phyloP scores from a whole-genome alignment of 2,329 filamentous ascomycete species.

The Coniochaeta pulveracea region DNA sequence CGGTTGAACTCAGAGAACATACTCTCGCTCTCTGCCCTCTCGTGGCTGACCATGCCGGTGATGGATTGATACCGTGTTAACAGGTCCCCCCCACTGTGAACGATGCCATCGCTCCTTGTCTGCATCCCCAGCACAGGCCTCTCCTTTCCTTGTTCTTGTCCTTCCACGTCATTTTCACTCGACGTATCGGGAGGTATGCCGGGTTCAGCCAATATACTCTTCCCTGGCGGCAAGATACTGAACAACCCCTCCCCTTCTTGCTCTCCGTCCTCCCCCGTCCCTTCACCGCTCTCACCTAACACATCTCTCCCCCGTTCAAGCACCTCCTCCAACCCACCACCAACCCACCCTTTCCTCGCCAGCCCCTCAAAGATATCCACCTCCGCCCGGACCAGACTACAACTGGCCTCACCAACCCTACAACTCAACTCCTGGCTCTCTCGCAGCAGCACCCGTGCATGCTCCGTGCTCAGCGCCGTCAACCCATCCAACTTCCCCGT shows the following conservation, averaged over 20 bases:
- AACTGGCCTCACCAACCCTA: slow-evolving; percentile 51
- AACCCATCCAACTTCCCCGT: slow-evolving; percentile 52
- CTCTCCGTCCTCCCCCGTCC: slow-evolving; percentile 19
- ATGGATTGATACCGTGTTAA: slow-evolving; percentile 54
- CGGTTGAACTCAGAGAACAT: slow-evolving; percentile 45
- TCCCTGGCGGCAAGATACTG: slow-evolving; percentile 52
- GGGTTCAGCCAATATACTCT: too few relatives aligned
- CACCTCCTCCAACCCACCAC: slow-evolving; percentile 54
- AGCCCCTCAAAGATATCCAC: slow-evolving; percentile 59
- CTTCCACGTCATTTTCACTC: slow-evolving; percentile 15
- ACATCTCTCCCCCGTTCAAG: slow-evolving; percentile 53
- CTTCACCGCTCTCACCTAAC: slow-evolving; percentile 13
- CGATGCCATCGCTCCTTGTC: slow-evolving; percentile 34
- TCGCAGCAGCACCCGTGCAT: slow-evolving; percentile 46
- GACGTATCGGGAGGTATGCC: slow-evolving; percentile 46
- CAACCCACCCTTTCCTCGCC: slow-evolving; percentile 56
- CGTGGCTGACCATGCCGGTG: slow-evolving; percentile 29
- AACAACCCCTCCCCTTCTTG: slow-evolving; percentile 41
- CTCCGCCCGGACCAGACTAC: slow-evolving; percentile 54
- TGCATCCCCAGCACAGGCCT: too few relatives aligned
- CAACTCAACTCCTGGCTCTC: slow-evolving; percentile 55
- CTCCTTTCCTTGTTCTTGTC: too few relatives aligned
- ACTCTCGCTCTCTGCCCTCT: slow-evolving; percentile 30
- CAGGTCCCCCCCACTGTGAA: slow-evolving; percentile 26
- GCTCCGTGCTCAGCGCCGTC: slow-evolving; percentile 47